These are phyloP conservation scores for Cordia subcordata DNA, from an alignment of 257 asterid genomes.

Conservation along the genomic window DNA sequence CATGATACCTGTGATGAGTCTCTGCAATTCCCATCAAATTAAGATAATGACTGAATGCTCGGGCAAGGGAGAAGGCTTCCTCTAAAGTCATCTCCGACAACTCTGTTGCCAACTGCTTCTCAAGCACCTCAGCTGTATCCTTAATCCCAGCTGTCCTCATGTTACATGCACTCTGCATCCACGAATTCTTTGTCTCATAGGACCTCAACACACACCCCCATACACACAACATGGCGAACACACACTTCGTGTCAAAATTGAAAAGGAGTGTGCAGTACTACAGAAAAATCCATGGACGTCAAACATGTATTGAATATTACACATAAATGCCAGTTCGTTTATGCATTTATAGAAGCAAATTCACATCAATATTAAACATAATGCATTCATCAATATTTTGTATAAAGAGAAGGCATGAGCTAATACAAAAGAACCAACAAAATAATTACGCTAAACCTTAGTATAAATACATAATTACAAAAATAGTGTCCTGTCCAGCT, in stretches of 20 bases:
- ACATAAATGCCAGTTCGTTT: neutral
- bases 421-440: too few species aligned
- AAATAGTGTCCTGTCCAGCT: too few species aligned
- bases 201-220: conserved; percentile 10
- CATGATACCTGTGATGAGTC: conserved; percentile 80
- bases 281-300: neutral
- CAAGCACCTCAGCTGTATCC: conserved; percentile 90
- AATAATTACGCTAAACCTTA: too few species aligned
- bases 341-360: too few species aligned
- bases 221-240: neutral
- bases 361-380: neutral
- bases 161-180: conserved; percentile 78
- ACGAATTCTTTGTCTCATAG: conserved; percentile 14
- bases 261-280: neutral
- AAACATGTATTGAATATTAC: too few species aligned
- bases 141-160: conserved; percentile 85
- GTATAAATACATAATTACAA: too few species aligned
- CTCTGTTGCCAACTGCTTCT: conserved; percentile 78
- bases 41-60: conserved; percentile 89
- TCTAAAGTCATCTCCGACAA: conserved; percentile 81
- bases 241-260: conserved; percentile 1
- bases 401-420: too few species aligned
- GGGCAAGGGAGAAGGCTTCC: conserved; percentile 81
- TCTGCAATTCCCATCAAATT: conserved; percentile 90
- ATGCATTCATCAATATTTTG: too few species aligned